Percentiles rank a stretch among this genome's conserved stretches.
Conservation (phyloP, 2,329 filamentous ascomycete genomes). For the Fusarium guadeloupense region DNA sequence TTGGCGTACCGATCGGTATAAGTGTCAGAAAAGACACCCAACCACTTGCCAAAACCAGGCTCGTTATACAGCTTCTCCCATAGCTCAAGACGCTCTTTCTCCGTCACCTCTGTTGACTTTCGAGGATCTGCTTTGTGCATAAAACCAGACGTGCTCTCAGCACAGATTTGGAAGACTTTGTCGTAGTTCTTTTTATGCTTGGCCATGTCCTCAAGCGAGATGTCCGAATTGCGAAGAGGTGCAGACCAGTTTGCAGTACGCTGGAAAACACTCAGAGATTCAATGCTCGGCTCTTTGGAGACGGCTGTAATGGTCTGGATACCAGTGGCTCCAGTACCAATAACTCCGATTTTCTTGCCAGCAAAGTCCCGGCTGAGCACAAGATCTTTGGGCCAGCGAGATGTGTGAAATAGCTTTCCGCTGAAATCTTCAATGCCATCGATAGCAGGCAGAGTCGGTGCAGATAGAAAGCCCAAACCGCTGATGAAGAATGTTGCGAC, state of each 20-base stretch:
- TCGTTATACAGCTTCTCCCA: conserved; percentile 26
- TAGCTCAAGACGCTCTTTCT: conserved; percentile 8
- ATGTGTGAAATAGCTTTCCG: conserved; percentile 24
- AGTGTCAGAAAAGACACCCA: conserved; percentile 28
- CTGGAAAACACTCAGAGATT: conserved; percentile 47
- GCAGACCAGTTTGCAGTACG: conserved; percentile 42
- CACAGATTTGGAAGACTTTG: conserved; percentile 17
- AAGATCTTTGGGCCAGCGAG: conserved; percentile 24
- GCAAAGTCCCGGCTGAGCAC: conserved; percentile 1
- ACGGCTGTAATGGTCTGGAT: conserved; percentile 30
- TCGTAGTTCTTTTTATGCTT: conserved; percentile 26
- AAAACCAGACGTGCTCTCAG: conserved; percentile 16
- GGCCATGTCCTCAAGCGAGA: conserved; percentile 19
- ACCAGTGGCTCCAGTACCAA: conserved; percentile 31
- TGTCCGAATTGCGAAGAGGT: conserved; percentile 33
- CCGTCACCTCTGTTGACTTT: conserved; percentile 15
- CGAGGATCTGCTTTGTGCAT: conserved; percentile 29
- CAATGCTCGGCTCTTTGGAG: conserved; percentile 40
- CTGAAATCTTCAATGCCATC: conserved; percentile 21
- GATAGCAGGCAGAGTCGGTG: conserved; percentile 18
- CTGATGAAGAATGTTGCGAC: conserved; percentile 24
- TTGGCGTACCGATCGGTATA: conserved; percentile 30
- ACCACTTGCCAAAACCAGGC: conserved; percentile 29
- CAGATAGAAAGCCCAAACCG: conserved; percentile 27
- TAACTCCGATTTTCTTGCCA: conserved; percentile 21